Evolutionary conservation across 495 filamentous ascomycete genomes (phyloP), one percentile per base, ranked within the genome.

Genomic region (Penicillium cataractarum): DNA sequence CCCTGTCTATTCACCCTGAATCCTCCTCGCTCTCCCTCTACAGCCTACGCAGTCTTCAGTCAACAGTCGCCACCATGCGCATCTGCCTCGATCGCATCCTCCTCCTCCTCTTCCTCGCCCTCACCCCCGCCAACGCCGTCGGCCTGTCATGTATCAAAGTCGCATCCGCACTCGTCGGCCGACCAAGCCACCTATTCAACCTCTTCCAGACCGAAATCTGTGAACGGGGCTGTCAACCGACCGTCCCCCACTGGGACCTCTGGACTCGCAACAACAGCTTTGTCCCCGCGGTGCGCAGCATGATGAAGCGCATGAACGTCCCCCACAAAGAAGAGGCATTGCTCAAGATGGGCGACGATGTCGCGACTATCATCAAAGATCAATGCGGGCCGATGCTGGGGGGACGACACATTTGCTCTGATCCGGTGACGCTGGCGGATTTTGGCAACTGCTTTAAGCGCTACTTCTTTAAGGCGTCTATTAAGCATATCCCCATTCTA

Each of bases 191-290:
- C 27, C 53, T 78, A 44, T 77, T 73, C 66, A 63, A 73, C 24
- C 74, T 74, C 52, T 80, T 79, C 59, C 76, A 80, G 64, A 67
- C 59, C 24, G 76, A 80, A 53, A 76, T 80, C 66, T 80, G 78
- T 65, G 75, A 74, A 13, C 65, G 59, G 9, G 78, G 78, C 51
- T 80, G 78, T 42, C 71, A 77, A 44, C 78, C 78, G 26, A 79
- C 76, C 13, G 65, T 80, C 57, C 72, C 78, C 2, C 76, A 78
- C 58, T 80, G 78, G 78, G 78, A 80, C 58, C 75, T 79, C 40
- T 80, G 78, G 78, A 79, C 78, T 19, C 75, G 76, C 69, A 74
- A 77, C 65, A 76, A 79, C 64, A 71, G 75, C 32, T 80, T 79
- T 52, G 66, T 78, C 8, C 78, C 78, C 48, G 74, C 77, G 12